Conservation (phyloP, 352 stramenopile species). For the Phytophthora melonis region DNA sequence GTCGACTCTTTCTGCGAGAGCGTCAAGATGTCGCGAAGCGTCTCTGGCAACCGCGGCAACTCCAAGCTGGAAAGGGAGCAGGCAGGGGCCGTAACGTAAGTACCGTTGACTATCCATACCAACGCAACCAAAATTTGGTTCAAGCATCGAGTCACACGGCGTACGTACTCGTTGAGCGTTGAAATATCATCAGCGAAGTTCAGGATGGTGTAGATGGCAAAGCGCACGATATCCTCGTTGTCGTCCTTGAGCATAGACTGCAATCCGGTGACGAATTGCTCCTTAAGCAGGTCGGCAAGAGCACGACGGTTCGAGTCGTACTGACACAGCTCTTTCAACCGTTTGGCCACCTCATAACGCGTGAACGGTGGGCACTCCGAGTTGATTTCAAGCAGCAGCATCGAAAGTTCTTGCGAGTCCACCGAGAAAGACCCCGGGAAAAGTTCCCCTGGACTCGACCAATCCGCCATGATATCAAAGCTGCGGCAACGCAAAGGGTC, state of each 20-base stretch:
- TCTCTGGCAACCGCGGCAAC: slow-evolving; percentile 67
- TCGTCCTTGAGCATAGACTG: slow-evolving; percentile 74
- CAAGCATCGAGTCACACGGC: background rate
- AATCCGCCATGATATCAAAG: slow-evolving; percentile 77
- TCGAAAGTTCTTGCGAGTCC: slow-evolving; percentile 60
- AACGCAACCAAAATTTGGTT: background rate
- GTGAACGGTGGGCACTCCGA: slow-evolving; percentile 55
- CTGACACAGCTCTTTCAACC: slow-evolving; percentile 79
- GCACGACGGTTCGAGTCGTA: slow-evolving; percentile 59
- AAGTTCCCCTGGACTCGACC: slow-evolving; percentile 58
- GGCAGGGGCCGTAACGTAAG: background rate
- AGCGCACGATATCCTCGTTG: slow-evolving; percentile 80
- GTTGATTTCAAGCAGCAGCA: slow-evolving; percentile 71
- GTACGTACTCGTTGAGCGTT: slow-evolving; percentile 55
- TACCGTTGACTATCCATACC: background rate
- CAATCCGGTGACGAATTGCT: slow-evolving; percentile 62
- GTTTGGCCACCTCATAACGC: slow-evolving; percentile 76
- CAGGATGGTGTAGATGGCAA: slow-evolving; percentile 78
- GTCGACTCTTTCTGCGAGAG: slow-evolving; percentile 75
- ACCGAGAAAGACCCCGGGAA: slow-evolving; percentile 54
- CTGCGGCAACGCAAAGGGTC: slow-evolving; percentile 36
- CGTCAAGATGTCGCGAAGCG: slow-evolving; percentile 61
- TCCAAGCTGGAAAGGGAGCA: slow-evolving; percentile 46
- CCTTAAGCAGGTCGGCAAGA: slow-evolving; percentile 50
- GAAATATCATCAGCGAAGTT: slow-evolving; percentile 69